A percentile compares a stretch with the other conserved stretches of the same genome.
phyloP scores from a whole-genome alignment of 352 stramenopile species.

The Phytophthora chlamydospora region DNA sequence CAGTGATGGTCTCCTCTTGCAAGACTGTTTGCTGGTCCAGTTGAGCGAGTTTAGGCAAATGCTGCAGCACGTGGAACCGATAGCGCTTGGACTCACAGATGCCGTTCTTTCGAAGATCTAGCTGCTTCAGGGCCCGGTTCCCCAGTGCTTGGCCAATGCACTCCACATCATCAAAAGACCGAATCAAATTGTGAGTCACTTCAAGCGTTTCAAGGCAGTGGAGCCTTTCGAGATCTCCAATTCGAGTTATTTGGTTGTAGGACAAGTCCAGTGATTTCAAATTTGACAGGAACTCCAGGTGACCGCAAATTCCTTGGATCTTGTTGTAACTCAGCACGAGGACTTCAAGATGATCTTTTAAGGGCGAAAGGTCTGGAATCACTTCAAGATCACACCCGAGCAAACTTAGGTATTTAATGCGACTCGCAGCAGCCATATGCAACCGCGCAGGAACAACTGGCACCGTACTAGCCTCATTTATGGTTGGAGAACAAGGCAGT shows the following conservation, averaged over 20 bases:
- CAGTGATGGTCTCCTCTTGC: constrained; percentile 40
- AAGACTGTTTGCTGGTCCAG: constrained; percentile 64
- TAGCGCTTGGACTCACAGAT: constrained; percentile 74
- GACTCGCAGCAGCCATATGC: constrained; percentile 17
- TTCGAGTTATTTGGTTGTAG: constrained; percentile 58
- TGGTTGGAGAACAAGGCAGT: constrained; percentile 17
- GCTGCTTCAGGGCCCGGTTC: constrained; percentile 29
- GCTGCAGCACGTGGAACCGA: constrained; percentile 63
- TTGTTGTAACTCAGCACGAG: constrained; percentile 80
- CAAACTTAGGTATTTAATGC: constrained; percentile 57
- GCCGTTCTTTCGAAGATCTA: constrained; percentile 78
- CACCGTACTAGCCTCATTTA: neutral
- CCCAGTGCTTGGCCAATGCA: constrained; percentile 34
- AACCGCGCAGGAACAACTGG: constrained; percentile 13
- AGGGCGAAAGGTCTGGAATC: constrained; percentile 48
- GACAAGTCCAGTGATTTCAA: constrained; percentile 68
- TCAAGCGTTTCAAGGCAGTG: constrained; percentile 50
- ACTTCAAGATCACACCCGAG: constrained; percentile 56
- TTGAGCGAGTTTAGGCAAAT: constrained; percentile 42
- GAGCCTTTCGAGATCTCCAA: constrained; percentile 56
- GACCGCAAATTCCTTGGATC: constrained; percentile 46
- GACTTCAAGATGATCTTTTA: constrained; percentile 55
- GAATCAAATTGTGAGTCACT: constrained; percentile 70
- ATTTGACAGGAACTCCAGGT: constrained; percentile 40
- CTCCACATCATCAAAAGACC: constrained; percentile 57